Conservation (phyloP, 805 yeast genomes). For the Saturnispora silvae region DNA sequence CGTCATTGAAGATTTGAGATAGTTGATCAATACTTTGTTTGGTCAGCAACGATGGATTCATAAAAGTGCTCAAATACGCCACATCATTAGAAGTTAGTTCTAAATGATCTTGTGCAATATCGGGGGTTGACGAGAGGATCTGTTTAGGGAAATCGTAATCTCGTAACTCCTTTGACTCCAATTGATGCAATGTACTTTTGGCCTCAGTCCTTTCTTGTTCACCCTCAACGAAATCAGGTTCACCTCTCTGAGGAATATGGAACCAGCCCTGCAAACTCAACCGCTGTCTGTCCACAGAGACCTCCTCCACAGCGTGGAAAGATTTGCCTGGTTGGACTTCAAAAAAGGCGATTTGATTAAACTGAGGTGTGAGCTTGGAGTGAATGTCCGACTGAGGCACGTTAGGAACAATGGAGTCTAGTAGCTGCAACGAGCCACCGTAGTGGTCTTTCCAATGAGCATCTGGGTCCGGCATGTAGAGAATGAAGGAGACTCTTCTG, state of each 20-base stretch:
- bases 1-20: slow-evolving; percentile 45
- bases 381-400: slow-evolving; percentile 76
- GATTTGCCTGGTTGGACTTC: slow-evolving; percentile 93
- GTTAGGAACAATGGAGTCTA: slow-evolving; percentile 78
- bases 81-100: slow-evolving; percentile 33
- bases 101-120: slow-evolving; percentile 10
- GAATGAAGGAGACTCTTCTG: slow-evolving; percentile 82
- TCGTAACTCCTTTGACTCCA: slow-evolving; percentile 65
- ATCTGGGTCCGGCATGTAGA: slow-evolving; percentile 89
- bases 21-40: slow-evolving; percentile 31
- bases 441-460: slow-evolving; percentile 80
- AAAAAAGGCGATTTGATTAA: slow-evolving; percentile 93
- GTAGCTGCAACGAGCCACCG: slow-evolving; percentile 87
- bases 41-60: slow-evolving; percentile 44
- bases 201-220: slow-evolving; percentile 75
- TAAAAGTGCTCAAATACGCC: slow-evolving; percentile 38
- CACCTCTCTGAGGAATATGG: slow-evolving; percentile 92
- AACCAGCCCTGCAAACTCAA: slow-evolving; percentile 97
- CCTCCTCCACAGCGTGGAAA: slow-evolving; percentile 98
- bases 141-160: slow-evolving; percentile 78
- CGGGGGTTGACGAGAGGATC: slow-evolving; percentile 20
- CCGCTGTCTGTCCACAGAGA: slow-evolving; percentile 80
- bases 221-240: slow-evolving; percentile 71
- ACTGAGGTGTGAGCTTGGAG: slow-evolving; percentile 73
- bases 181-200: slow-evolving; percentile 63